phyloP scores from a whole-genome alignment of 1,284 basidiomycete genomes.

The Irpex lacteus region DNA sequence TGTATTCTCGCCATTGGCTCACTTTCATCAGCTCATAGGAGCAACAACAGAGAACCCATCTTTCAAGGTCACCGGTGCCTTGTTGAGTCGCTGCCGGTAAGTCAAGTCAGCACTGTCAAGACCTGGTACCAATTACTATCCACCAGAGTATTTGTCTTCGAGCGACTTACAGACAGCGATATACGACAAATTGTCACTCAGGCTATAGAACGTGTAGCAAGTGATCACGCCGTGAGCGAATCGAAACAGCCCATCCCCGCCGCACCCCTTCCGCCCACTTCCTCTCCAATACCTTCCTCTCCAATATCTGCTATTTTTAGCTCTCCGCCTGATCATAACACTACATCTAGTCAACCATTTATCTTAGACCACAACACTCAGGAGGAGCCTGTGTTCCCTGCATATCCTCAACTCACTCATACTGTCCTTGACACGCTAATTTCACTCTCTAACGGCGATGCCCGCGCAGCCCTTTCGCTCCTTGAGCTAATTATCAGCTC shows the following conservation, averaged over 20 bases:
- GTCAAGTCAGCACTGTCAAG: conserved; percentile 20
- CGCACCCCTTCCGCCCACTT: conserved; percentile 10
- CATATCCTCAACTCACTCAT: conserved; percentile 45
- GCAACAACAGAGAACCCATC: conserved; percentile 94
- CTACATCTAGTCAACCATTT: conserved; percentile 1
- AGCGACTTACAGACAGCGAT: conserved; percentile 59
- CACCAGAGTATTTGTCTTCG: conserved; percentile 59
- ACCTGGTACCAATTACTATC: neutral
- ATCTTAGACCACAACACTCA: neutral
- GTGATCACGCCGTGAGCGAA: conserved; percentile 9
- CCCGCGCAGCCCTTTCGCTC: conserved; percentile 65
- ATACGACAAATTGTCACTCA: conserved; percentile 49
- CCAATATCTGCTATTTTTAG: neutral
- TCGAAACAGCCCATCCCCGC: conserved; percentile 6
- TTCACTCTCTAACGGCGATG: conserved; percentile 65
- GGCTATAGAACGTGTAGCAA: conserved; percentile 43
- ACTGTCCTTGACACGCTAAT: conserved; percentile 50
- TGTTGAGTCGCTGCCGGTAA: conserved; percentile 80
- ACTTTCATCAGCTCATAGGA: conserved; percentile 60
- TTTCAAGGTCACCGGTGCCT: conserved; percentile 77
- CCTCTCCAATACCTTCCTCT: conserved; percentile 7
- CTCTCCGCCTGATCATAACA: conserved; percentile 8
- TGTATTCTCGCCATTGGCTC: neutral
- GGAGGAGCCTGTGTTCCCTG: conserved; percentile 21
- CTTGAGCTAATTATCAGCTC: conserved; percentile 59